Base-by-base conservation (phyloP, 768 basidiomycete species). In the Stropharia rugosoannulata region DNA sequence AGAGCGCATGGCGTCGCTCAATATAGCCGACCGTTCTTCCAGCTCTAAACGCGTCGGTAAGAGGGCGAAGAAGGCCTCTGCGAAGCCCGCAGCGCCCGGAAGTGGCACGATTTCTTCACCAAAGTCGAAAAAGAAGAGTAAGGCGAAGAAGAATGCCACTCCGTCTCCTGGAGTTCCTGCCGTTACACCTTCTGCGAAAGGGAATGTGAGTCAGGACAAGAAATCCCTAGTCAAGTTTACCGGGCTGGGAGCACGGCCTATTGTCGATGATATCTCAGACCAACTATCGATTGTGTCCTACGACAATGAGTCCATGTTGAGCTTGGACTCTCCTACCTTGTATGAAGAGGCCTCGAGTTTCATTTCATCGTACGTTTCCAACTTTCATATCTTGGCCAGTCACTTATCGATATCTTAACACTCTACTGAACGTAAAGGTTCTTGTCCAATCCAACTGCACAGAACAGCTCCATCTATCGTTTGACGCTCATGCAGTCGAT, bases 401-500 rank as follows among this genome's bases (percentile, higher is more conserved):
- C 39, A 19, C 37, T 16, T 43, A 36, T 18, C 7, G 35, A 4
- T 4, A 4, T 12, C 5, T 41, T 37, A 25, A 35, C 22, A 22
- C 22, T 22, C 22, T 22, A 22, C 22, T 22, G 22, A 22, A 2
- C 22, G 22, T 47, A 15, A 55, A 85, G 82, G 13, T 84, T 81
- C 72, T 74, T 87, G 38, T 75, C 77, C 2, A 77, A 79, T 57
- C 78, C 83, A 1, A 68, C 75, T 5, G 76, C 74, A 13, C 72
- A 72, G 57, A 62, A 65, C 37, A 73, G 78, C 58, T 68, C 73
- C 5, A 72, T 75, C 8, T 79, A 77, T 50, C 75, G 82, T 38
- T 80, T 92, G 36, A 75, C 79, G 5, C 73, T 92, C 38, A 75
- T 91, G 5, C 90, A 90, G 55, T 84, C 88, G 0, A 79, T 92